A percentile compares a stretch with the other conserved stretches of the same genome.
phyloP scores from a whole-genome alignment of 805 yeast genomes.

The Lipomyces kockii region DNA sequence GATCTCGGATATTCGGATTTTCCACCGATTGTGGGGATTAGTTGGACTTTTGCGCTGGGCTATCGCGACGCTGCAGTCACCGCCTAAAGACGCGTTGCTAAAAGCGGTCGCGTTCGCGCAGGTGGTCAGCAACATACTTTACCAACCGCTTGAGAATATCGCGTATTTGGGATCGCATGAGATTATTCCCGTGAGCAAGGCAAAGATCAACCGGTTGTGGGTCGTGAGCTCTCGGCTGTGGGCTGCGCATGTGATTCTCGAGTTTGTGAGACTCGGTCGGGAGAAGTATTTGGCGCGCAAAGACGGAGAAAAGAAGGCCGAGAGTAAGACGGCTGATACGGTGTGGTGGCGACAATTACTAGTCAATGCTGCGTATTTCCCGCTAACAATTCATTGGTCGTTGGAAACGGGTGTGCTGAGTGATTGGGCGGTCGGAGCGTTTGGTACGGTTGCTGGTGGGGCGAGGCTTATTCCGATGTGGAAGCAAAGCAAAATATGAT shows the following conservation, averaged over 20 bases:
- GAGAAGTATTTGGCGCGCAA: constrained; percentile 12
- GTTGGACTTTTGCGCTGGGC: constrained; percentile 48
- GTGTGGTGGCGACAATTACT: constrained; percentile 40
- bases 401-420: constrained; percentile 44
- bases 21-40: constrained; percentile 48
- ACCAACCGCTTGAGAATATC: constrained; percentile 50
- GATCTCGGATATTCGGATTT: constrained; percentile 47
- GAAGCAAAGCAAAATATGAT: constrained; percentile 8
- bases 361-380: constrained; percentile 49
- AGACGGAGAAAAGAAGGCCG: neutral
- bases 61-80: constrained; percentile 42
- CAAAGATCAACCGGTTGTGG: constrained; percentile 45
- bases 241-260: constrained; percentile 49
- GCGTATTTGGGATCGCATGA: constrained; percentile 49
- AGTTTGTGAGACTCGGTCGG: constrained; percentile 40
- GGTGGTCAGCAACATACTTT: constrained; percentile 45
- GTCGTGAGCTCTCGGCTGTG: constrained; percentile 46
- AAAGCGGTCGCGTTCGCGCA: constrained; percentile 44
- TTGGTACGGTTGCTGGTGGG: constrained; percentile 48
- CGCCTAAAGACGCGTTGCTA: constrained; percentile 43
- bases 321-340: constrained; percentile 1
- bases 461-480: constrained; percentile 37
- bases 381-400: constrained; percentile 52
- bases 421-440: constrained; percentile 46
- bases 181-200: constrained; percentile 43